Base-by-base conservation (phyloP, 768 basidiomycete species). In the Kwoniella pini region DNA sequence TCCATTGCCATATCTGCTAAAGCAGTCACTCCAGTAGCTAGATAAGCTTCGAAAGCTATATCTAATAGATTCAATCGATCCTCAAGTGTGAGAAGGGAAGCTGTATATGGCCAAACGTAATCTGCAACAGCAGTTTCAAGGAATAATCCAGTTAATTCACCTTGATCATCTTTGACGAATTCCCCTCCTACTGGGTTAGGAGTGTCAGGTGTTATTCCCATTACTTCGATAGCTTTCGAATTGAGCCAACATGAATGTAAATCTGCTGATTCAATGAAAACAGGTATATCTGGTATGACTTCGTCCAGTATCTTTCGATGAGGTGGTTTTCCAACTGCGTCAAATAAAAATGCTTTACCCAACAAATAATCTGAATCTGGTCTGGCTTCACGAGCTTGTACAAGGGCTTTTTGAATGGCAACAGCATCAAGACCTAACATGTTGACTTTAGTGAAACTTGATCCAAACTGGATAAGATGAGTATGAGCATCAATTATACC, bases 401-500 rank as follows among this genome's bases (percentile, higher is more conserved):
- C 5, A 10, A 69, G 57, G 10, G 42, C 36, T 5, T 51, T 12
- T 26, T 68, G 59, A 28, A 68, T 50, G 24, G 64, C 36, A 12
- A 38, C 26, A 39, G 57, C 50, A 7, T 54, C 40, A 12, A 39
- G 19, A 12, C 60, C 38, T 13, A 56, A 12, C 22, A 40, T 30
- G 36, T 62, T 53, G 17, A 50, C 10, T 12, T 49, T 48, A 26
- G 28, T 24, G 30, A 48, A 4, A 4, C 33, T 36, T 30, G 33
- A 17, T 2, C 68, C 68, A 26, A 67, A 27, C 54, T 63, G 60
- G 42, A 49, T 57, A 4, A 69, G 58, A 31, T 69, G 67, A 2
- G 67, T 56, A 40, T 69, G 67, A 2, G 60, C 63, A 40, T 69
- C 67, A 33, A 69, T 60, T 53, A 69, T 40, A 13, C 64, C 67